Base-by-base conservation (phyloP, 1,284 basidiomycete species). In the Marasmius oreades region DNA sequence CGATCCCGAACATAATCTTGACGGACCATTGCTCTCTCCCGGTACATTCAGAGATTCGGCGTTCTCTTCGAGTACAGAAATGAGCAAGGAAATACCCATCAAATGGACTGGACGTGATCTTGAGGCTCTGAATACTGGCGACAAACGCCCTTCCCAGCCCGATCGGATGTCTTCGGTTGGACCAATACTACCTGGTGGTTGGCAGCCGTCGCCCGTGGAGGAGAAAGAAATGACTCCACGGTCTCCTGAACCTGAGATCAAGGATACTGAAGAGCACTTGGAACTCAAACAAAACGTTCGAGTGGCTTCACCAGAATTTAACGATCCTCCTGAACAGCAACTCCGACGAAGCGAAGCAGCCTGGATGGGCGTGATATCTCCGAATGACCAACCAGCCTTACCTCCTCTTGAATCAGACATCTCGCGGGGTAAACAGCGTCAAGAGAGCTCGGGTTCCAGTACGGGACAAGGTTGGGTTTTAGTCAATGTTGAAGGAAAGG, bases 391-490 rank as follows among this genome's bases (percentile, higher is more conserved):
- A 18, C 47, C 61, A 2, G 61, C 67, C 3, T n/a, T 42, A 34
- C 58, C 62, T 36, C 63, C 65, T 46, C 23, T 28, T 16, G 51
- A 53, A n/a, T 51, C 51, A 22, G 24, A 61, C 2, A 57, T 42
- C n/a, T 16, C 39, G 39, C 4, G 10, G 28, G 28, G 59, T 26
- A 55, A 55, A 14, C 58, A 59, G n/a, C 55, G 62, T 24, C 60
- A 56, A 51, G 67, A 65, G 52, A 62, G 62, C 14, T 54, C 37
- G 5, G 50, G 51, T 12, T 51, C 23, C 43, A 63, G 64, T 36
- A 52, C 53, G 14, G 70, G 73, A 20, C 66, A 79, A 69, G 79
- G 85, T 54, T 87, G 85, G 85, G 85, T 87, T 4, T 68, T 88
- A 48, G 79, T 87, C 44, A 85, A 86, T 59, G 77, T 87, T 26